Evolutionary conservation across 2,329 filamentous ascomycete species (phyloP).

Genomic region (Hypoxylon sp.): DNA sequence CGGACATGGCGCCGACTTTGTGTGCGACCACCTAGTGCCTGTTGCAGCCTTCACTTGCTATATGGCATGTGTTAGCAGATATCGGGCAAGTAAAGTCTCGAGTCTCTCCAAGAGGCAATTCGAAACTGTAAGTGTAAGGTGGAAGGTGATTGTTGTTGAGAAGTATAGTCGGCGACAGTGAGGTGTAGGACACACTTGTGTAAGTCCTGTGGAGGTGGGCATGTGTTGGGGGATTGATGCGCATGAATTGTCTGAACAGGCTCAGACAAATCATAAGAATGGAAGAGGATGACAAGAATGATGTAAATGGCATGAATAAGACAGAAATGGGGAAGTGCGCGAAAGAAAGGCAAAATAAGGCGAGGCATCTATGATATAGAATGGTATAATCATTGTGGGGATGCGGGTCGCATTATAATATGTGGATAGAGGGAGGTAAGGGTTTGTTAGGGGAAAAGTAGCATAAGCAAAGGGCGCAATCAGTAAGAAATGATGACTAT

Average conservation of each 20-base stretch:
- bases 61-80: slow-evolving; percentile 17
- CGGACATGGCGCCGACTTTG: slow-evolving; percentile 45
- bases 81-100: not conserved
- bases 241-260: not conserved
- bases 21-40: slow-evolving; percentile 21
- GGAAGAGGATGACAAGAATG: not conserved
- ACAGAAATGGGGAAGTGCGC: not conserved
- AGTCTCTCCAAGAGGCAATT: not conserved
- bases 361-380: slow-evolving; percentile 19
- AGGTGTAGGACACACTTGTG: not conserved
- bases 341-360: slow-evolving; percentile 18
- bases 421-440: slow-evolving; percentile 26
- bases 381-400: slow-evolving; percentile 34
- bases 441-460: slow-evolving; percentile 11
- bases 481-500: slow-evolving; percentile 8
- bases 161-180: not conserved
- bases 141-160: not conserved
- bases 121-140: not conserved
- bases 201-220: not conserved
- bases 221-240: not conserved
- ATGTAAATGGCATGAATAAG: not conserved
- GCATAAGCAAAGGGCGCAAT: slow-evolving; percentile 8
- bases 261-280: not conserved
- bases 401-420: slow-evolving; percentile 28
- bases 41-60: slow-evolving; percentile 15